A percentile compares a stretch with the other conserved stretches of the same genome.
Evolutionary conservation across 371 early-diverging fungal species (phyloP).

Genomic region (Mucor piriformis): DNA sequence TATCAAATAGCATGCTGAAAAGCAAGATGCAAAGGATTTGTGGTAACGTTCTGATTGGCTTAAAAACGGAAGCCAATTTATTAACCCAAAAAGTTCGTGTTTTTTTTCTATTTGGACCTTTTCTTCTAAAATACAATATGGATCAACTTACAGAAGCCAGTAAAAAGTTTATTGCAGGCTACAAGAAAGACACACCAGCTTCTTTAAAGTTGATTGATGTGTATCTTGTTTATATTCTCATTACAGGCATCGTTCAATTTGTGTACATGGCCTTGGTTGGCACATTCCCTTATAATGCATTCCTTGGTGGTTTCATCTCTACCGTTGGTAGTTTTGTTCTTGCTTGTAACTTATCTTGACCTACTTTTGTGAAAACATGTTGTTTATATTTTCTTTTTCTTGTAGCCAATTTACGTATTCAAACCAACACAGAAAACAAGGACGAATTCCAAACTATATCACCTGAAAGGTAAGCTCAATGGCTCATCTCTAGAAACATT

Average conservation of each 20-base stretch:
- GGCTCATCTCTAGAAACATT: no score
- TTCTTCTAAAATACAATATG: conserved; percentile 25
- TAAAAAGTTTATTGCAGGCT: conserved; percentile 38
- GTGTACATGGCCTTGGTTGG: conserved; percentile 83
- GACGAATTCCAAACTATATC: conserved; percentile 34
- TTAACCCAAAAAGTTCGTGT: not conserved
- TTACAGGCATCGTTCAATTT: conserved; percentile 89
- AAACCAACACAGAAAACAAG: conserved; percentile 32
- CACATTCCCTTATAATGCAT: conserved; percentile 96
- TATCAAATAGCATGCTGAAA: no score
- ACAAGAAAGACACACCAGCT: conserved; percentile 71
- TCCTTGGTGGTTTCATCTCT: conserved; percentile 92
- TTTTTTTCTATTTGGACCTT: conserved; percentile 33
- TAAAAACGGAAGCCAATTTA: not conserved
- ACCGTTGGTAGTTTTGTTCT: conserved; percentile 94
- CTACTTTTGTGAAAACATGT: not conserved
- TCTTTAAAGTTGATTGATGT: conserved; percentile 87
- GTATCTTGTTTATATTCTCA: conserved; percentile 87
- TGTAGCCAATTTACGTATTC: conserved; percentile 42
- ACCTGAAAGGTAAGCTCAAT: conserved; percentile 30
- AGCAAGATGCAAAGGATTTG: not conserved
- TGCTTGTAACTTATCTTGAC: conserved; percentile 61
- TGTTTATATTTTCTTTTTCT: not conserved
- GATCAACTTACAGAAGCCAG: conserved; percentile 25
- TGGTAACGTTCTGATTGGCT: not conserved